Evolutionary conservation across 306 rosid genomes (phyloP), one percentile per base, ranked within the genome.

Genomic region (Comarum palustre): DNA sequence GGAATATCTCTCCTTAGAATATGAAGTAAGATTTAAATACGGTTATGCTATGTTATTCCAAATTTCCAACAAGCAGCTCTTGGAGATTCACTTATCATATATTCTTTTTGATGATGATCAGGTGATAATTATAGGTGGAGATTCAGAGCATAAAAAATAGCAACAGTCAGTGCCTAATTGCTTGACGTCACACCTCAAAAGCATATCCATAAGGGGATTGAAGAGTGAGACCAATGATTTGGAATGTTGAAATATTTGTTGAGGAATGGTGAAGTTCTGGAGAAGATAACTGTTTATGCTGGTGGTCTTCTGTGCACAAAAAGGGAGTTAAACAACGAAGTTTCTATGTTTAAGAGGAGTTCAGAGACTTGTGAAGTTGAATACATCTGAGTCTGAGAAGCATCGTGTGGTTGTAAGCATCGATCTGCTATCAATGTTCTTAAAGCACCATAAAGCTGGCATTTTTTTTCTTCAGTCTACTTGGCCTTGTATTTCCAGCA

Each of bases 201-300:
- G 32, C 5, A 57, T 57, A 31, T 24, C 34, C 62, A 24, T 57
- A 24, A 57, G 17, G 34, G 34, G 34, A 57, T 22, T 57, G 17
- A 57, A 57, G 62, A 34, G 34, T 10, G 62, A 57, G 31, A 12
- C 62, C 34, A 12, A 10, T 57, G 31, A 57, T 24, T 6, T 59
- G 36, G 65, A 13, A 59, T 59, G 65, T 29, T 59, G 65, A 59
- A 59, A 31, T 59, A 59, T 29, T 59, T 59, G 59, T 29, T 68
- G 12, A 34, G 32, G 42, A 46, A 68, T 17, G 58, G 59, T 46
- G 57, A 2, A 31, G 43, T 68, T 29, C 12, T 68, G 72, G 20
- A 31, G 13, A 68, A 31, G 25, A 68, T 68, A 19, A 47, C 73
- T 17, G 31, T 68, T 46, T 29, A 29, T 47, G n/a, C 42, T 10